phyloP scores from a whole-genome alignment of 176 grass and related monocot genomes.

The Puya raimondii region DNA sequence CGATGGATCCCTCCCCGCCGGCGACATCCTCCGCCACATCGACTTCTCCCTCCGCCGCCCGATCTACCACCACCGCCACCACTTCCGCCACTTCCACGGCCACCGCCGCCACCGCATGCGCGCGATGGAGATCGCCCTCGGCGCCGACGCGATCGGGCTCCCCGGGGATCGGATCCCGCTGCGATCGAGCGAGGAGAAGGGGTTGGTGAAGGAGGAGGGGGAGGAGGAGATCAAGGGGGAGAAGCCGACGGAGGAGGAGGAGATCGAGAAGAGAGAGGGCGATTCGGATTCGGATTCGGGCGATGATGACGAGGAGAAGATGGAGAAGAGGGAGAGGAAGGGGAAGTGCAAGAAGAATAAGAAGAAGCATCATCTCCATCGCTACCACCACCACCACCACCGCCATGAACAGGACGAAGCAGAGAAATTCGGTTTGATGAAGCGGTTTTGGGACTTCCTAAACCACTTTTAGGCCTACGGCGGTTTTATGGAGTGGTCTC shows the following conservation, averaged over 20 bases:
- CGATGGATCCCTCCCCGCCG: neutral
- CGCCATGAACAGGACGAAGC: constrained; percentile 9
- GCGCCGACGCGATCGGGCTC: neutral
- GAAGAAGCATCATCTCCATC: constrained; percentile 8
- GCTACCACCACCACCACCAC: constrained; percentile 4
- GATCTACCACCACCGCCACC: neutral
- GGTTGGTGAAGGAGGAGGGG: neutral
- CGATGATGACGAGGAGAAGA: constrained; percentile 16
- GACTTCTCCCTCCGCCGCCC: constrained; percentile 21
- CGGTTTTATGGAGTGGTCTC: neutral
- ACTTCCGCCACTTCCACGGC: neutral
- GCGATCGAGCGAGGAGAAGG: too few species aligned
- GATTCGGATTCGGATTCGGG: neutral
- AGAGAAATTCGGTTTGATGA: constrained; percentile 18
- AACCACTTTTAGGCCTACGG: constrained; percentile 11
- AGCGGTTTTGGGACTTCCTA: constrained; percentile 22
- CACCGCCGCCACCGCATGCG: neutral
- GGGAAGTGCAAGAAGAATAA: constrained; percentile 6
- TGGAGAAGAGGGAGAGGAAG: constrained; percentile 16
- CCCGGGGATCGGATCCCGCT: neutral
- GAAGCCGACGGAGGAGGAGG: neutral
- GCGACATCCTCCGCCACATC: neutral
- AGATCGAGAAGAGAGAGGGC: neutral
- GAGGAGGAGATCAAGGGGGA: neutral
- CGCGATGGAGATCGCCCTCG: neutral